A percentile compares a stretch with the other conserved stretches of the same genome.
Evolutionary conservation across 176 grass and related monocot genomes (phyloP).

Genomic region (Raddia guianensis): DNA sequence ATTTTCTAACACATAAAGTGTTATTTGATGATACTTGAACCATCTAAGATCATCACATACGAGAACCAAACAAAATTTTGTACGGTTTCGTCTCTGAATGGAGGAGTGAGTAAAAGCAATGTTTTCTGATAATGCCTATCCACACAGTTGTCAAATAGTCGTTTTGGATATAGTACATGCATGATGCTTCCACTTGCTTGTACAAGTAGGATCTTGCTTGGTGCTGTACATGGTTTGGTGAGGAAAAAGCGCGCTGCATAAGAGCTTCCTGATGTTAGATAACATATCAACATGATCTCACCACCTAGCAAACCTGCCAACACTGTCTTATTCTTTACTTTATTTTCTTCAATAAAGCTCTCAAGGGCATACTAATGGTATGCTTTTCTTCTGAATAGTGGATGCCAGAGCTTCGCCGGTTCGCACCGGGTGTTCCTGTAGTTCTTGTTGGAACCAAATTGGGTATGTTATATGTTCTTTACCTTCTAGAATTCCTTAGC

Average conservation of each 20-base stretch:
- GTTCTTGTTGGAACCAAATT: slow-evolving; percentile 90
- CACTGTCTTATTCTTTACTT: neutral
- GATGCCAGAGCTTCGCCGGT: slow-evolving; percentile 82
- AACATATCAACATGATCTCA: neutral
- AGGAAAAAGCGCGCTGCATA: neutral
- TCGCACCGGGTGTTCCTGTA: slow-evolving; percentile 67
- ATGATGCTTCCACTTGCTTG: neutral
- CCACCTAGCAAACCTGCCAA: neutral
- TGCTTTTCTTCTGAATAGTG: slow-evolving; percentile 50
- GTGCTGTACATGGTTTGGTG: neutral
- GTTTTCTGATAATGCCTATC: neutral
- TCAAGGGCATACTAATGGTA: neutral
- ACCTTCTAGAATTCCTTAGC: slow-evolving; percentile 3
- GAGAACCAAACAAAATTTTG: too few relatives aligned
- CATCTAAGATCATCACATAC: too few relatives aligned
- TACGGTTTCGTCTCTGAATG: neutral
- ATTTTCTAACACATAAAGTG: too few relatives aligned
- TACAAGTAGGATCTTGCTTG: neutral
- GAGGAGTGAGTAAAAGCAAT: neutral
- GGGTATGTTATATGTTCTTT: slow-evolving; percentile 47
- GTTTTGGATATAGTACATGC: neutral
- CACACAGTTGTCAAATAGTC: neutral
- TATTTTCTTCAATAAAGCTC: neutral
- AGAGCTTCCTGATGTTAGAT: neutral
- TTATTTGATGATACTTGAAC: too few relatives aligned